Conservation (phyloP, 768 basidiomycete genomes). For the Russula ochroleuca region DNA sequence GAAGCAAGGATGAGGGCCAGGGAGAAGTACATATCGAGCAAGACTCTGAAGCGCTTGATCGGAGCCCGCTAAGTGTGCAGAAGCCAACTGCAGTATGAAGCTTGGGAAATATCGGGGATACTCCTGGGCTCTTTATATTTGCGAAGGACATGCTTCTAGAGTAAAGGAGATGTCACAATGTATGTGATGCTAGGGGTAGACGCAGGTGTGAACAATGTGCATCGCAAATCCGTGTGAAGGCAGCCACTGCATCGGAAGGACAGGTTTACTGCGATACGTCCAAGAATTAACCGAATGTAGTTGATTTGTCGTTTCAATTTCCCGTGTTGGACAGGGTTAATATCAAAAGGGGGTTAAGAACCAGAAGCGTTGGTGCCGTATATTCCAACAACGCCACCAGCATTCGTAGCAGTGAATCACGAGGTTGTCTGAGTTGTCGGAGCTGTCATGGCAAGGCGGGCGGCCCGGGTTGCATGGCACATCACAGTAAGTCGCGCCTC, state of each 20-base stretch:
- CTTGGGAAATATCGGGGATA: background rate
- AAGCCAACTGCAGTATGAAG: background rate
- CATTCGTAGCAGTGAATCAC: too few relatives aligned
- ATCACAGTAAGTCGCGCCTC: too few relatives aligned
- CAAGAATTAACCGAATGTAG: too few relatives aligned
- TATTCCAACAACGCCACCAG: too few relatives aligned
- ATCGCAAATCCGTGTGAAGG: background rate
- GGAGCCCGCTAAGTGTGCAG: background rate
- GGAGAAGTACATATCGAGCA: slow-evolving; percentile 1
- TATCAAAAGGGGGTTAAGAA: too few relatives aligned
- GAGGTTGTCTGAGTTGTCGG: too few relatives aligned
- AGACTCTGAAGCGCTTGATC: background rate
- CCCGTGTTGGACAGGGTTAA: background rate
- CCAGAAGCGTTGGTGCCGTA: too few relatives aligned
- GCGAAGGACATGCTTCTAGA: background rate
- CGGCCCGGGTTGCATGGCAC: too few relatives aligned
- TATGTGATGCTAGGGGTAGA: too few relatives aligned
- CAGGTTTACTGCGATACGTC: background rate
- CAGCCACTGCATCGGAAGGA: background rate
- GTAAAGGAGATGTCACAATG: too few relatives aligned
- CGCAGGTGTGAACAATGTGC: too few relatives aligned
- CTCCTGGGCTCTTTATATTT: background rate
- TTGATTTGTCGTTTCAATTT: background rate
- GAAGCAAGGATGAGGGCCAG: slow-evolving; percentile 5
- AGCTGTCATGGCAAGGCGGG: too few relatives aligned